Base-by-base conservation (phyloP, 176 grass and related monocot species). In the Pontederia paniculata region DNA sequence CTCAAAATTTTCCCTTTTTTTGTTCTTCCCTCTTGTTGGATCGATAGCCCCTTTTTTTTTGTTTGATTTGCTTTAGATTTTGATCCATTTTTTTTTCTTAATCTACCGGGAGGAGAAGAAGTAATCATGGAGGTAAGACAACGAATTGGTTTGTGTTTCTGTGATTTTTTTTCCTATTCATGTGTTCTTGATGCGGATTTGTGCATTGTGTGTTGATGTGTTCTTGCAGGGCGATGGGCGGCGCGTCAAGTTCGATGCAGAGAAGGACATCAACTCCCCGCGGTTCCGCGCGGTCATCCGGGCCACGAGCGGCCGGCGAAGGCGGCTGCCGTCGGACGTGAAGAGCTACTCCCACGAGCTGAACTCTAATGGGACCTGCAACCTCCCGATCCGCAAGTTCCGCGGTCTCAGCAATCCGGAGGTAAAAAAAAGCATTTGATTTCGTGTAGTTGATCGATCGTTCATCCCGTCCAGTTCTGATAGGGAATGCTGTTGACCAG, bases 271-370 rank as follows among this genome's bases (percentile, higher is more conserved):
- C 74, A 80, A 97, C 68, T 97, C 86, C 1, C 93, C 86, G 6
- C 68, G 93, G 55, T 97, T 97, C 74, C 72, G 93, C n/a, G 80
- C 93, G 20, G 77, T 91, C 66, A 69, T 90, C 17, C 82, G 91
- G 1, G 91, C 72, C 23, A 97, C 91, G 0, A 97, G 91, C 60
- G 86, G 86, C 8, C 81, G 91, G 8, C 77, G 78, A 47, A 97
- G 88, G 93, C 78, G 83, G 52, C 59, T 69, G 42, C 65, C 76
- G 0, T 13, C 49, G 12, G 86, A 91, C 6, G 86, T 97, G 9
- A 97, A 90, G 80, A 84, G 83, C 69, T 97, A 79, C 93, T 97
- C 86, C 48, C 93, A 97, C 66, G 93, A 97, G 65, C 60, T 97
- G 20, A 91, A 72, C 65, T 10, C 54, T 19, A 67, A 55, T 22